These are phyloP conservation scores for Plasmodium sp. DNA, from an alignment of 169 alveolate genomes.

Conservation along the genomic window DNA sequence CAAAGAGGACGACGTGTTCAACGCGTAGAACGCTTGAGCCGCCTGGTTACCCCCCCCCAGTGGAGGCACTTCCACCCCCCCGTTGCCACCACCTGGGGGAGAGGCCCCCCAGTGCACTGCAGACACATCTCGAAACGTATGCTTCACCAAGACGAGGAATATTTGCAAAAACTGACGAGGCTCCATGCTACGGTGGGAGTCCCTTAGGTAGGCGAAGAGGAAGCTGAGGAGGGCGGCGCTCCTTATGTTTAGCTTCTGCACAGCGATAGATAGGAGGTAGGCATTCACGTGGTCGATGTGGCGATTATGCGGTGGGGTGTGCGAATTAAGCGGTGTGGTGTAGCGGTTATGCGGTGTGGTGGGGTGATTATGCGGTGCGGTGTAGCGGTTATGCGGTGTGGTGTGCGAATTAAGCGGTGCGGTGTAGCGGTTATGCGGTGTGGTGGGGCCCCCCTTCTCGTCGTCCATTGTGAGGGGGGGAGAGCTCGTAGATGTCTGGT, in stretches of 20 bases:
- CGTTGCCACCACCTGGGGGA: background rate
- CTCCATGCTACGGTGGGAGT: constrained; percentile 3
- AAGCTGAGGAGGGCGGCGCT: constrained; percentile 14
- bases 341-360: background rate
- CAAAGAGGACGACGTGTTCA: background rate
- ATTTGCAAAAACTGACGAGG: constrained; percentile 51
- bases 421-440: background rate
- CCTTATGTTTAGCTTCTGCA: constrained; percentile 37
- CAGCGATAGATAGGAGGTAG: constrained; percentile 36
- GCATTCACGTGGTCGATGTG: constrained; percentile 48
- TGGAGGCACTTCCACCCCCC: background rate
- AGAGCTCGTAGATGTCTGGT: background rate
- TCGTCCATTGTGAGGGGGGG: background rate
- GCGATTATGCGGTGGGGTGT: background rate
- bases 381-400: too few species aligned
- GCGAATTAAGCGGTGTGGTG: too few species aligned
- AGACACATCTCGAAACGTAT: background rate
- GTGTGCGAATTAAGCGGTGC: too few species aligned
- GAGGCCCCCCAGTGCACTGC: background rate
- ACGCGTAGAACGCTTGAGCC: background rate
- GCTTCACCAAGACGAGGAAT: constrained; percentile 11
- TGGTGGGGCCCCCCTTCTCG: background rate
- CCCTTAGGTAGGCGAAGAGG: constrained; percentile 9
- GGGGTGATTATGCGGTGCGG: too few species aligned
- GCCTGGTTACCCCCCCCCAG: background rate